These are phyloP conservation scores for Craspedostauros australis DNA, from an alignment of 108 stramenopile species.

Conservation along the genomic window DNA sequence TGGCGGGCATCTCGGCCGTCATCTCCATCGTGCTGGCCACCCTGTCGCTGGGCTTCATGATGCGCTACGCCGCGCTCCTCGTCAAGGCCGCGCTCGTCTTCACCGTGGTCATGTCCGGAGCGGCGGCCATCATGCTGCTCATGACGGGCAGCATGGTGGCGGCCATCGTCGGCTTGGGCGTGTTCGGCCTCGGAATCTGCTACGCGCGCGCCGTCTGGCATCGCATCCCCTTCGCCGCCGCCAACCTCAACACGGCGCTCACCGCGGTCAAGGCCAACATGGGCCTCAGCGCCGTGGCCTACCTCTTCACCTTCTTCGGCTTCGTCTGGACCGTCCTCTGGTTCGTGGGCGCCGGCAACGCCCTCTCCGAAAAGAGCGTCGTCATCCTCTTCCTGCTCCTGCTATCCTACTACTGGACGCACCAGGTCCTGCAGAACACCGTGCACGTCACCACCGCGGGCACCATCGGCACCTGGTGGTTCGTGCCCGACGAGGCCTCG, in stretches of 20 bases:
- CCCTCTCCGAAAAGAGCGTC: constrained; percentile 12
- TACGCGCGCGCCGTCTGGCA: constrained; percentile 63
- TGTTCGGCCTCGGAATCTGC: constrained; percentile 46
- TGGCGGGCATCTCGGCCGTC: constrained; percentile 17
- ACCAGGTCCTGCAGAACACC: constrained; percentile 57
- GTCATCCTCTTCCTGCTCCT: constrained; percentile 34
- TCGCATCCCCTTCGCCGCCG: constrained; percentile 77
- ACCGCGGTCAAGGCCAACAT: constrained; percentile 57
- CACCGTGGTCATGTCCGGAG: constrained; percentile 22
- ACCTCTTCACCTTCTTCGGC: constrained; percentile 32
- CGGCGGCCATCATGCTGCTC: constrained; percentile 32
- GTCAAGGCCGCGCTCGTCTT: constrained; percentile 62
- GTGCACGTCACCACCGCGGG: constrained; percentile 78
- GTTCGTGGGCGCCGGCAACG: constrained; percentile 39
- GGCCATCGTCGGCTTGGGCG: constrained; percentile 36
- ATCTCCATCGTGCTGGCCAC: constrained; percentile 33
- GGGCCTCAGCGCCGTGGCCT: constrained; percentile 46
- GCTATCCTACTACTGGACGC: constrained; percentile 47
- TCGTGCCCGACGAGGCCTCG: constrained; percentile 57
- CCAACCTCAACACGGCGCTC: constrained; percentile 55
- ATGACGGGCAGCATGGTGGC: constrained; percentile 28
- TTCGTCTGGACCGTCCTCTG: constrained; percentile 65
- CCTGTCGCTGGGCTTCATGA: constrained; percentile 58
- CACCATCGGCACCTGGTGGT: constrained; percentile 87
- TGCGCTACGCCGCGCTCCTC: constrained; percentile 41